Percentiles rank a stretch among this genome's conserved stretches.
Conservation (phyloP, 148 eudicot species). For the Cornus controversa region DNA sequence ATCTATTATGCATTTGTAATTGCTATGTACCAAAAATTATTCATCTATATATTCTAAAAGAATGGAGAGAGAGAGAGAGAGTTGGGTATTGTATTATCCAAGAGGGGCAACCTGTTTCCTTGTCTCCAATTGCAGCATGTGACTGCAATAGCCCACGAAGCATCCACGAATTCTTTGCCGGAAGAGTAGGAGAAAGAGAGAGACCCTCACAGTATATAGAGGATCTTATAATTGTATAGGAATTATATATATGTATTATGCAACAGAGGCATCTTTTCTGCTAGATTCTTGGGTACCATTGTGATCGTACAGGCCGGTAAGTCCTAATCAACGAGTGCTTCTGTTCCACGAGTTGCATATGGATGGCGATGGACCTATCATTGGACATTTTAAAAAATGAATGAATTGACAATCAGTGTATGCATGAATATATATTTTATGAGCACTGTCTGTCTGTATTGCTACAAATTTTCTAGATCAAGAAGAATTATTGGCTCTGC, state of each 20-base stretch:
- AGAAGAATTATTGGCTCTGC: slow-evolving; percentile 4
- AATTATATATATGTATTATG: neutral
- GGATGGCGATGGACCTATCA: neutral
- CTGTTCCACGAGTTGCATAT: no score
- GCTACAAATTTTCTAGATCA: neutral
- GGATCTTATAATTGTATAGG: no score
- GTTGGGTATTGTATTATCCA: neutral
- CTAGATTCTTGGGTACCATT: neutral
- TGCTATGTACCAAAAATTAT: no score
- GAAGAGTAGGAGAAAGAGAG: neutral
- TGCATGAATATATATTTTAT: neutral
- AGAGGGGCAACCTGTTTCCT: neutral
- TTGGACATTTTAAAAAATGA: neutral
- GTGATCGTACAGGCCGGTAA: neutral
- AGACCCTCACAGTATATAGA: no score
- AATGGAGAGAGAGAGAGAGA: no score
- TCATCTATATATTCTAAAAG: no score
- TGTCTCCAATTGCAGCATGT: neutral
- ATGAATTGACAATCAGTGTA: neutral
- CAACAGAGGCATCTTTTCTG: neutral
- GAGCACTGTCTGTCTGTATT: neutral
- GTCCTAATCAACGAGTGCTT: neutral
- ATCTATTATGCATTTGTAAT: no score
- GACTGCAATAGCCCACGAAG: neutral
- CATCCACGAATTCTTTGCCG: no score